Evolutionary conservation across 2,329 filamentous ascomycete genomes (phyloP), one percentile per base, ranked within the genome.

Genomic region (Cryphonectria nitschkei): DNA sequence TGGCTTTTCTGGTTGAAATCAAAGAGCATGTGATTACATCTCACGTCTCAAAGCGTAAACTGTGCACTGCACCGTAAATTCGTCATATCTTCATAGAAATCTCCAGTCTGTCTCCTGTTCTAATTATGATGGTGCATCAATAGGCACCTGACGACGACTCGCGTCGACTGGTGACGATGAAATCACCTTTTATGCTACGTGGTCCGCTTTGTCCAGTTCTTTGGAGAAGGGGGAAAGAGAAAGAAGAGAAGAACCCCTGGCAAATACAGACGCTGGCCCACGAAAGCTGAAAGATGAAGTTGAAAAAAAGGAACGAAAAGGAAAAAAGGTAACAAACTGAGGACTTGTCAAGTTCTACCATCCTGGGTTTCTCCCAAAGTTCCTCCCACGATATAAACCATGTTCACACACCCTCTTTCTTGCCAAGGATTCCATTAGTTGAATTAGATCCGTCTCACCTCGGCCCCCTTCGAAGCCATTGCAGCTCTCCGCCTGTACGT

Each of bases 401-500:
- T 22, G 22, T 8, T 8, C 46, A 50, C 34, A 34, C 34, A 46
- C 29, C 11, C 9, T 39, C 37, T 39, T 13, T 39, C 56, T 37
- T 22, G 11, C 16, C 39, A 26, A 43, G 16, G 16, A 22, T 43
- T 7, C 9, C 9, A 64, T 68, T 32, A 64, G 32, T 16, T 46
- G 1, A 6, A 71, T 76, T 74, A 81, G 74, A 82, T 77, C 72
- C 77, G 74, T 41, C 74, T 73, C 60, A 75, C 39, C 34, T 58
- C 46, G 0, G 29, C 61, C 0, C 76, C 78, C 76, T 84, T 85
- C 68, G 75, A 74, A 0, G 77, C 83, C 66, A 81, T 80, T 22
- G 83, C 84, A 63, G 84, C 80, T 68, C 87, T 82, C 74, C 85
- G 82, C 76, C 85, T 82, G 80, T 90, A 93, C 74, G 87, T 84